Percentiles rank a stretch among this genome's conserved stretches.
These are phyloP conservation scores for Penicillium sp. DNA, from an alignment of 2,329 filamentous ascomycete genomes.

Conservation along the genomic window DNA sequence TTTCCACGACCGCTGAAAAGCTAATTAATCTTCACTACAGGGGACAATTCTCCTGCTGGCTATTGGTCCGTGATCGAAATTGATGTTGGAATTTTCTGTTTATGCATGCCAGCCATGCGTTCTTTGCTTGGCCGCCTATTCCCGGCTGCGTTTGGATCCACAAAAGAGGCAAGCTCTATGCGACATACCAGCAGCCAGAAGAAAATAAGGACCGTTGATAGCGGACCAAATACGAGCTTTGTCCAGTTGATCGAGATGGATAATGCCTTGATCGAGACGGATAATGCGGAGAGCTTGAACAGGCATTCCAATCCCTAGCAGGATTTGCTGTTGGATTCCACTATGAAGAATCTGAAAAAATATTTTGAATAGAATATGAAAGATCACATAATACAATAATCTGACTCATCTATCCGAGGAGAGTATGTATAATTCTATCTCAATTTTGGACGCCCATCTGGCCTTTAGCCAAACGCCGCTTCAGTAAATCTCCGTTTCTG, in stretches of 20 bases:
- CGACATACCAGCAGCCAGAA: conserved; percentile 1
- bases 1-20: background rate
- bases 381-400: too few species aligned
- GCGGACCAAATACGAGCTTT: conserved; percentile 1
- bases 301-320: background rate
- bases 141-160: conserved; percentile 2
- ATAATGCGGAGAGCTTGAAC: background rate
- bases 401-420: too few species aligned
- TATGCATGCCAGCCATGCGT: conserved; percentile 15
- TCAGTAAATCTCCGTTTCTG: too few species aligned
- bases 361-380: too few species aligned
- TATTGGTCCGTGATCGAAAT: conserved; percentile 17
- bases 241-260: conserved; percentile 7
- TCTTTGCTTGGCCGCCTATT: conserved; percentile 13
- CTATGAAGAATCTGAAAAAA: too few species aligned
- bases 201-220: background rate
- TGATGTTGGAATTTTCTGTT: conserved; percentile 13
- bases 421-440: too few species aligned
- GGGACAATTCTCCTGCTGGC: conserved; percentile 15
- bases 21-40: background rate
- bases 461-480: too few species aligned
- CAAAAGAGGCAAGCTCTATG: background rate
- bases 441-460: too few species aligned
- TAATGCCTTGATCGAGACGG: conserved; percentile 2
- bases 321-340: background rate